Conservation (phyloP, 2,329 filamentous ascomycete species). For the Gliomastix tumulicola region DNA sequence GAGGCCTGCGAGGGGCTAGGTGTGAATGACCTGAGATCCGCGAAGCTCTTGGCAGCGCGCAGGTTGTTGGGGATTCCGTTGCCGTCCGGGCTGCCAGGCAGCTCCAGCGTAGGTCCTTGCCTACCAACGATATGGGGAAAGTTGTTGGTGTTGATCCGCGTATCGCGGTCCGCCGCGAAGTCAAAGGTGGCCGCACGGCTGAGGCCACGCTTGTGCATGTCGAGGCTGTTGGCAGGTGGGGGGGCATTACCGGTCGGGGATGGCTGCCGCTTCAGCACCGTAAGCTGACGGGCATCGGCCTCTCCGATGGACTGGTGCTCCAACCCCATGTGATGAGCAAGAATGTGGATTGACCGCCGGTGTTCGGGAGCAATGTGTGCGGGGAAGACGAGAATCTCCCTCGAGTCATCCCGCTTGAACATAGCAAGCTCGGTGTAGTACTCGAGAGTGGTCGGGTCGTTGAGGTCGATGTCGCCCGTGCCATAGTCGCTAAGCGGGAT, state of each 20-base stretch:
- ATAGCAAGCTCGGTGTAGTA: slow-evolving; percentile 87
- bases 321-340: slow-evolving; percentile 91
- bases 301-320: slow-evolving; percentile 86
- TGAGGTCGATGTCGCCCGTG: slow-evolving; percentile 71
- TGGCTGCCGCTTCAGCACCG: slow-evolving; percentile 67
- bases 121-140: slow-evolving; percentile 69
- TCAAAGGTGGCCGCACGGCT: slow-evolving; percentile 97
- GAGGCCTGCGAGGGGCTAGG: slow-evolving; percentile 83
- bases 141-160: slow-evolving; percentile 56
- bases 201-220: slow-evolving; percentile 75
- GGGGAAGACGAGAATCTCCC: slow-evolving; percentile 81
- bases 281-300: slow-evolving; percentile 81
- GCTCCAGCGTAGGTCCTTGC: slow-evolving; percentile 78
- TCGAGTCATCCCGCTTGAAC: slow-evolving; percentile 73
- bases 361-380: slow-evolving; percentile 73
- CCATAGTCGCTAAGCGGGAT: not conserved
- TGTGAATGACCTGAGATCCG: slow-evolving; percentile 89
- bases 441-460: slow-evolving; percentile 78
- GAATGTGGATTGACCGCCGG: slow-evolving; percentile 83
- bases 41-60: slow-evolving; percentile 91
- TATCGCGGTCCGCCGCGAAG: slow-evolving; percentile 76
- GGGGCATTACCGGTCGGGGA: slow-evolving; percentile 48
- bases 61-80: slow-evolving; percentile 67
- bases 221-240: slow-evolving; percentile 57
- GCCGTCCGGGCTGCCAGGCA: slow-evolving; percentile 70